phyloP scores from a whole-genome alignment of 1,284 basidiomycete species.

The Naganishia sp. region DNA sequence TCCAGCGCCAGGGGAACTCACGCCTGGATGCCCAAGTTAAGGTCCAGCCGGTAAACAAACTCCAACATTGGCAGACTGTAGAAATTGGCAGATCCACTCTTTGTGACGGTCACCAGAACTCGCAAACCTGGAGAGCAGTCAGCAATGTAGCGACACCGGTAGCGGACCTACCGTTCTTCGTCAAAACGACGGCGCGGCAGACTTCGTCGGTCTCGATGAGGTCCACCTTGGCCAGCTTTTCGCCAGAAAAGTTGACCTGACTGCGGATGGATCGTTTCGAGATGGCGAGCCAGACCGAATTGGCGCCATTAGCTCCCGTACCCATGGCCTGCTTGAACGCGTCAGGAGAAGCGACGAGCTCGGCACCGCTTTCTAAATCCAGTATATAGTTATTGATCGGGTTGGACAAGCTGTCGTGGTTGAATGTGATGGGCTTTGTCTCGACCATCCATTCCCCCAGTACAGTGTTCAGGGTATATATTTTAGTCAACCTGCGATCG shows the following conservation, averaged over 20 bases:
- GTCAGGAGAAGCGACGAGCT: conserved; percentile 56
- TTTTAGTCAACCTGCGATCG: conserved; percentile 54
- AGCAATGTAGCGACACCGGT: background rate
- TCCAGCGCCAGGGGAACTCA: conserved; percentile 28
- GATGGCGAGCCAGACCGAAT: conserved; percentile 57
- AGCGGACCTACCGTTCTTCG: conserved; percentile 60
- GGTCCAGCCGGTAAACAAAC: conserved; percentile 46
- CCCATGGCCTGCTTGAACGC: conserved; percentile 50
- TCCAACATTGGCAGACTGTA: conserved; percentile 67
- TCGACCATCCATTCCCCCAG: conserved; percentile 62
- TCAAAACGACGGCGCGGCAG: conserved; percentile 61
- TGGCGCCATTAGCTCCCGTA: conserved; percentile 40
- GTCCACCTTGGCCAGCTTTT: conserved; percentile 55
- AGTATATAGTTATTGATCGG: conserved; percentile 61
- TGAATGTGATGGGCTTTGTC: conserved; percentile 53
- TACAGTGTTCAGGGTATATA: conserved; percentile 61
- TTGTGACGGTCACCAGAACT: conserved; percentile 67
- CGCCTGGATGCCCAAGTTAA: conserved; percentile 44
- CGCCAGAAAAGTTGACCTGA: conserved; percentile 54
- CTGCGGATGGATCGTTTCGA: conserved; percentile 47
- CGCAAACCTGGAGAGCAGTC: conserved; percentile 54
- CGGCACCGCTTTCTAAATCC: conserved; percentile 62
- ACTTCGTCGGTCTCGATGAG: conserved; percentile 61
- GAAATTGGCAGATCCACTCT: conserved; percentile 59
- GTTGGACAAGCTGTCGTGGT: conserved; percentile 56